Percentiles rank a stretch among this genome's conserved stretches.
These are phyloP conservation scores for Asterochloris sp. DNA, from an alignment of 139 green algal genomes.

Conservation along the genomic window DNA sequence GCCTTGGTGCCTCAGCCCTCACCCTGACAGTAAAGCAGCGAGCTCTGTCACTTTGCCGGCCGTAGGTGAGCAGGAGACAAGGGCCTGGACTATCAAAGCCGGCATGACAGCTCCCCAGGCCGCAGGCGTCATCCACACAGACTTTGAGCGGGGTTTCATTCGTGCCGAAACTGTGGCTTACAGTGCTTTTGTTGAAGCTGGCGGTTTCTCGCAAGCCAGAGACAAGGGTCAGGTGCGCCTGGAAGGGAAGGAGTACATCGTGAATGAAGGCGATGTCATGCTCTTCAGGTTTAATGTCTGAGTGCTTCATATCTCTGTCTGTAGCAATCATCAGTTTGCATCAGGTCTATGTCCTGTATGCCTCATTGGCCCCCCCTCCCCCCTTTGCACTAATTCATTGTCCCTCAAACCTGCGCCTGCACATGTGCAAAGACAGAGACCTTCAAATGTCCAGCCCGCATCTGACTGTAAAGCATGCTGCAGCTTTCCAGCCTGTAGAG, in stretches of 20 bases:
- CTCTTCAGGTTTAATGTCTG: conserved; percentile 63
- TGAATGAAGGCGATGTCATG: conserved; percentile 93
- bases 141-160: conserved; percentile 97
- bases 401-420: neutral
- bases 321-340: no score
- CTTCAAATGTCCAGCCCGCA: conserved; percentile 29
- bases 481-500: conserved; percentile 18
- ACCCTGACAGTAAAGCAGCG: no score
- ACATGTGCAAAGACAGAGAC: neutral
- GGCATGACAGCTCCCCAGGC: conserved; percentile 88
- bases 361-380: neutral
- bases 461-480: conserved; percentile 26
- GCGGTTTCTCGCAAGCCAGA: conserved; percentile 54
- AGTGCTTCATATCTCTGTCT: neutral
- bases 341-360: neutral
- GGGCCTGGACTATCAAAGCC: conserved; percentile 82
- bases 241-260: conserved; percentile 98
- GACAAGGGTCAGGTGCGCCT: conserved; percentile 79
- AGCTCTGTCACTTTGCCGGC: no score
- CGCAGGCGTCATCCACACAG: conserved; percentile 91
- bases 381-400: neutral
- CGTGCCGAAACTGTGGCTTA: conserved; percentile 85
- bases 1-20: no score
- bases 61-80: conserved; percentile 91
- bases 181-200: conserved; percentile 67